Evolutionary conservation across 495 filamentous ascomycete species (phyloP), one percentile per base, ranked within the genome.

Genomic region (Neurospora sp.): DNA sequence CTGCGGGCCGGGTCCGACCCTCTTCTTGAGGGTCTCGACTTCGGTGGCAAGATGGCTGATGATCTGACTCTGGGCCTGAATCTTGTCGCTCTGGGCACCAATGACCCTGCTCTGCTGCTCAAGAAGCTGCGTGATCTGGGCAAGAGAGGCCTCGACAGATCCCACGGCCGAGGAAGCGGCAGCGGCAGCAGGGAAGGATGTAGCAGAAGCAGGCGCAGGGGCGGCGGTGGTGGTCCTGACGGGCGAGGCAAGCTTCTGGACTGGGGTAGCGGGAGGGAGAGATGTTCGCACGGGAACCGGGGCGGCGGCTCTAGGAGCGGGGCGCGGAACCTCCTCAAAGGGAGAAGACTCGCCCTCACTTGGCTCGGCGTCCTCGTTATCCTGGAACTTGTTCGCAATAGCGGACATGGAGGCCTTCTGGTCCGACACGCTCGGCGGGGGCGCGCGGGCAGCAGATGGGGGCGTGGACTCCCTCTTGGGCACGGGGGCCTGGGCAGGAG

Each of bases 321-420:
- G 85, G 76, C 92, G 92, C n/a, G 91, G 75, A 22, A 93, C 85
- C 76, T 95, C 92, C 78, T 97, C 92, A 77, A 97, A 97, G 82
- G 90, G 92, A 5, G 92, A 94, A 14, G 87, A 85, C 53, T 65
- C 53, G 53, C 53, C 53, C 53, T 65, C 53, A 3, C 53, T 65
- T 65, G 27, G 53, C 65, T 93, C 92, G 69, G 90, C 89, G 44
- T 80, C 84, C 35, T 91, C 89, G 18, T 92, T 82, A 78, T 96
- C 94, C 70, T 93, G 89, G 79, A 91, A 97, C 82, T 94, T 97
- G 78, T 87, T 88, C 1, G 94, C 94, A 84, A 94, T 89, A 70
- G 88, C 88, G 39, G 92, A 89, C 83, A 98, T 94, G 1, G 93
- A 95, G 70, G 85, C 87, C 76, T 93, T 93, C 84, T 94, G 94